Evolutionary conservation across 352 stramenopile species (phyloP), one percentile per base, ranked within the genome.

Genomic region (Globisporangium abappressorium): DNA sequence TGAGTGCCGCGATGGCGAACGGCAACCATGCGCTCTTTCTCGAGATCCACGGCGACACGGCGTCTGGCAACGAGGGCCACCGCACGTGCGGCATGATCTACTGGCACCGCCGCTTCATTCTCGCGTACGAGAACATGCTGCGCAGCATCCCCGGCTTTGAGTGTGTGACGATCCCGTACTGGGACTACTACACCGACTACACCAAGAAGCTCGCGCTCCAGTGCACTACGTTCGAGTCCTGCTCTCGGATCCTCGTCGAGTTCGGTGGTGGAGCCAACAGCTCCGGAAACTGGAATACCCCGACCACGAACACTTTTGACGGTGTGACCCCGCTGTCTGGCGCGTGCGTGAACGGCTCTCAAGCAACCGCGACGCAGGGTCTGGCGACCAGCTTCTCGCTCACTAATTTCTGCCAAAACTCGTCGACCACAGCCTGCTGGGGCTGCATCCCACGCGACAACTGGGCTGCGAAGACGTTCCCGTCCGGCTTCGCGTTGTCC

Each of bases 121-220:
- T 91, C 51, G 85, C 78, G 49, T 91, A 91, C 72, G 85, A 94
- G 61, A 83, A 81, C 54, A 92, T 92, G 84, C 72, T 94, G 36
- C 85, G 85, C 55, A 88, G 76, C 63, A 73, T 92, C 2, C 65
- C 82, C 0, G 75, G 67, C 22, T 94, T 80, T 62, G 84, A 78
- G 15, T 92, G 82, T 43, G 41, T 94, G 24, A 93, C 84, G 34
- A 75, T 93, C 30, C 87, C 87, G 22, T 94, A 93, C 71, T 94
- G 84, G 84, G 80, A 94, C 71, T 89, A 87, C 60, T 91, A 84
- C 30, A 78, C 78, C 2, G 79, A 88, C 64, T 84, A 81, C 58
- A 65, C 75, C 5, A 68, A 69, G 22, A 70, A 74, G 7, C 26
- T 83, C 1, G 63, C 66, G 26, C 47, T 61, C 0, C 57, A 46